Base-by-base conservation (phyloP, 371 early-diverging fungal species). In the Mortierella sp. region DNA sequence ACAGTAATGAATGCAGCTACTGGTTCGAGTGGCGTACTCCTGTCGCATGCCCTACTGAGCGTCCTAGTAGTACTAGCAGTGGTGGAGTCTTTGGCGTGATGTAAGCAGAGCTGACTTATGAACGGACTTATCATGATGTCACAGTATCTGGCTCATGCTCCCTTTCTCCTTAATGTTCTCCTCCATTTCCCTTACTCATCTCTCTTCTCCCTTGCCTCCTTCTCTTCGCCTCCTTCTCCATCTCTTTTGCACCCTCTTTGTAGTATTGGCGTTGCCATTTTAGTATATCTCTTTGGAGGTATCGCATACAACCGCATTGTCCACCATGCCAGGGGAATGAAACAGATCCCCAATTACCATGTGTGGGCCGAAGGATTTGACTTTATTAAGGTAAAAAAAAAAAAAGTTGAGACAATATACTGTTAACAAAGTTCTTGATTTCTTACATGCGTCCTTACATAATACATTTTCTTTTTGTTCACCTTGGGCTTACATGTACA, bases 321-420 rank as follows among this genome's bases (percentile, higher is more conserved):
- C 58, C 86, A 91, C 61, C 87, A 90, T 72, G 91, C 90, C 16
- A 77, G 87, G 58, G 91, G 91, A 22, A 64, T 87, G 33, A 87
- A 88, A 73, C 85, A 89, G 65, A 88, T 91, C 61, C 90, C 90
- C 50, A 81, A 84, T 60, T 84, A 82, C 55, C 65, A 84, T 11
- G 58, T 58, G 22, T 84, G 84, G 84, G 67, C 55, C 4, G 74
- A 84, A 50, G 75, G 67, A 1, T 82, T 74, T 63, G 84, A 84
- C 33, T 84, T 78, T 86, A 87, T 83, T 77, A 89, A 81, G 91
- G 90, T 88, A 84, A 40, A 5, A 15, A n/a, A 38, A 28, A 28
- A 28, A 28, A 28, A 28, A 28, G 28, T 3, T 53, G 55, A 53
- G 8, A 7, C 21, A 43, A 43, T 43, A 43, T 43, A 43, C 28